These are phyloP conservation scores for Epicoccum sorghinum DNA, from an alignment of 2,329 filamentous ascomycete species.

Conservation along the genomic window DNA sequence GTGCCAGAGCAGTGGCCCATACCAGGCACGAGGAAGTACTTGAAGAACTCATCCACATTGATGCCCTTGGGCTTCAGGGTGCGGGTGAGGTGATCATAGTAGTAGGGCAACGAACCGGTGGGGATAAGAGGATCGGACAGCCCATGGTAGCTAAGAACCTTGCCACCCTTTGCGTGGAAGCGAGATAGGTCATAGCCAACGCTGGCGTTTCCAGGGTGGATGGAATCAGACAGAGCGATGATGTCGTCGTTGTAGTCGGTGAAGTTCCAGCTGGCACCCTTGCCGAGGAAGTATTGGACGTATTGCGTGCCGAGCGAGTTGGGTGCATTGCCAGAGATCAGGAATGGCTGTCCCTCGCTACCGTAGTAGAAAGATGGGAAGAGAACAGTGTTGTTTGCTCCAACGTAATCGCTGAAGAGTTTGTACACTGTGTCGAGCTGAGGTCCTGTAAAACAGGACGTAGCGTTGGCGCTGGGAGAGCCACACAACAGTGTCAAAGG, in stretches of 20 bases:
- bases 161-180: conserved; percentile 53
- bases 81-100: conserved; percentile 54
- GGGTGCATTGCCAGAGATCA: conserved; percentile 48
- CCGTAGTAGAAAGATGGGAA: conserved; percentile 50
- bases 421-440: conserved; percentile 53
- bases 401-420: conserved; percentile 52
- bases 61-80: conserved; percentile 44
- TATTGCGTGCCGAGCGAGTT: conserved; percentile 48
- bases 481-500: conserved; percentile 49
- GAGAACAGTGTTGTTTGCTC: conserved; percentile 50
- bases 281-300: conserved; percentile 51
- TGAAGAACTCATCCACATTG: conserved; percentile 49
- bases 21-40: conserved; percentile 53
- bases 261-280: conserved; percentile 48
- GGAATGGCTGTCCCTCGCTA: conserved; percentile 46
- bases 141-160: conserved; percentile 52
- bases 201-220: conserved; percentile 57
- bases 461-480: conserved; percentile 35
- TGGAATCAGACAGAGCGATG: conserved; percentile 46
- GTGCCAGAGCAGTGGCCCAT: conserved; percentile 53
- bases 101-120: conserved; percentile 59
- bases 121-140: conserved; percentile 56
- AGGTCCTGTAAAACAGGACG: conserved; percentile 51
- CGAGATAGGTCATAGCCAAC: conserved; percentile 57
- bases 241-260: conserved; percentile 49